A percentile compares a stretch with the other conserved stretches of the same genome.
Evolutionary conservation across 805 yeast species (phyloP).

Genomic region (Saccharomycopsis sp.): DNA sequence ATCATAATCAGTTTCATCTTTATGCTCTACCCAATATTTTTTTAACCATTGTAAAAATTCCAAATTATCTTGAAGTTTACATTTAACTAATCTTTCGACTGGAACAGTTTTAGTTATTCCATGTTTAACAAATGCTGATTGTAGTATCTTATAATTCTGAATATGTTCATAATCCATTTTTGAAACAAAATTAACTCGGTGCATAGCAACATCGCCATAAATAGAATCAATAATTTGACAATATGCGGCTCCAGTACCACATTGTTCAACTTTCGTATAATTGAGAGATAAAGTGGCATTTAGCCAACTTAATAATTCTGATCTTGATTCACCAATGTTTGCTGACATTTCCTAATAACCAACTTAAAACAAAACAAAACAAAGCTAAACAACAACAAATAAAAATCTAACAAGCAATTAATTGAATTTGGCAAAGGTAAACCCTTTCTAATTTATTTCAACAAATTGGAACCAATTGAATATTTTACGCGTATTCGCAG

Average conservation of each 20-base stretch:
- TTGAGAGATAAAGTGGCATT: constrained; percentile 60
- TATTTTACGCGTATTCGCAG: background rate
- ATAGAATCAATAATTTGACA: constrained; percentile 88
- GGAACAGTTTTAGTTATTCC: constrained; percentile 67
- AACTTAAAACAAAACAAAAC: background rate
- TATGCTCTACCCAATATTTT: constrained; percentile 71
- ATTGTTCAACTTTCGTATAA: constrained; percentile 77
- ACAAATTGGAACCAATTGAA: background rate
- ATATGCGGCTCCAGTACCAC: constrained; percentile 94
- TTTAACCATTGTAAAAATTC: constrained; percentile 93
- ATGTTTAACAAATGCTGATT: constrained; percentile 68
- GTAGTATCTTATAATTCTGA: constrained; percentile 79
- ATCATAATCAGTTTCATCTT: constrained; percentile 65
- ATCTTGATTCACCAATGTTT: constrained; percentile 64
- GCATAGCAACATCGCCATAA: constrained; percentile 75
- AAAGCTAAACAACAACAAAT: background rate
- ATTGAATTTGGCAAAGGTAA: background rate
- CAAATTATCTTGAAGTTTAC: constrained; percentile 87
- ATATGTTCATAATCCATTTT: constrained; percentile 68
- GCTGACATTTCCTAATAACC: constrained; percentile 2
- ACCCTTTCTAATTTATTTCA: background rate
- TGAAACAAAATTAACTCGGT: constrained; percentile 65
- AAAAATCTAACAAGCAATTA: background rate
- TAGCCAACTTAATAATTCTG: constrained; percentile 80
- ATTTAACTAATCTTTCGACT: constrained; percentile 75